Conservation (phyloP, 371 early-diverging fungal genomes). For the Dinochytrium kinnereticum region DNA sequence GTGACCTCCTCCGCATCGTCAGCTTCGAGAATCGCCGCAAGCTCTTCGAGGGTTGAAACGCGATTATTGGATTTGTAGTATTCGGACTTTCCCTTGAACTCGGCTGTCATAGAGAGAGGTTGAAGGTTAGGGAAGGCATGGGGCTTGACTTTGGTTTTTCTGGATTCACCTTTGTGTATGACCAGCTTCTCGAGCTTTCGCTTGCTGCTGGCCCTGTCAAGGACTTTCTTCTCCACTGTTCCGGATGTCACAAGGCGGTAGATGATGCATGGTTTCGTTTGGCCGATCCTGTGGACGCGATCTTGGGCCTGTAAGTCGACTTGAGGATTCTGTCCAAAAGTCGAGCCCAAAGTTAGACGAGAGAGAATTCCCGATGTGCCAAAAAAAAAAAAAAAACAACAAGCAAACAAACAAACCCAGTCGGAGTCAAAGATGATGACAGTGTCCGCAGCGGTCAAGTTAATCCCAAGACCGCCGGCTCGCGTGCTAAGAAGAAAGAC, state of each 20-base stretch:
- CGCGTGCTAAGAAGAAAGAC: conserved; percentile 97
- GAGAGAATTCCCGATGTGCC: not conserved
- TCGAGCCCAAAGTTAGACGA: not conserved
- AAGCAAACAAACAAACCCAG: conserved; percentile 95
- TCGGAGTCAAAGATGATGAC: conserved; percentile 96
- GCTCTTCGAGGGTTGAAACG: conserved; percentile 59
- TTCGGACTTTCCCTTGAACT: conserved; percentile 49
- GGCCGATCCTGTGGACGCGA: conserved; percentile 99
- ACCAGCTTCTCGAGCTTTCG: conserved; percentile 96
- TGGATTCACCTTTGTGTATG: no score
- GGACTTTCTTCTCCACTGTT: conserved; percentile 95
- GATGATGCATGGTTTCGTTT: conserved; percentile 96
- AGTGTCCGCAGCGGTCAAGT: conserved; percentile 87
- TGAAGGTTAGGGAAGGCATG: conserved; percentile 21
- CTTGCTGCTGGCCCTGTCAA: conserved; percentile 93
- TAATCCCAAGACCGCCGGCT: conserved; percentile 79
- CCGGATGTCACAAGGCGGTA: conserved; percentile 91
- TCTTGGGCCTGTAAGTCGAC: conserved; percentile 91
- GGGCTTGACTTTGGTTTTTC: conserved; percentile 65
- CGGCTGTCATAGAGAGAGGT: conserved; percentile 50
- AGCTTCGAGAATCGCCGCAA: conserved; percentile 69
- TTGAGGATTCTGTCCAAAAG: conserved; percentile 83
- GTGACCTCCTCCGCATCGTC: conserved; percentile 48
- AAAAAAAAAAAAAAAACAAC: conserved; percentile 75
- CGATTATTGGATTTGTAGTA: conserved; percentile 48